These are phyloP conservation scores for Paralagenidium karlingii DNA, from an alignment of 352 stramenopile genomes.

Conservation along the genomic window DNA sequence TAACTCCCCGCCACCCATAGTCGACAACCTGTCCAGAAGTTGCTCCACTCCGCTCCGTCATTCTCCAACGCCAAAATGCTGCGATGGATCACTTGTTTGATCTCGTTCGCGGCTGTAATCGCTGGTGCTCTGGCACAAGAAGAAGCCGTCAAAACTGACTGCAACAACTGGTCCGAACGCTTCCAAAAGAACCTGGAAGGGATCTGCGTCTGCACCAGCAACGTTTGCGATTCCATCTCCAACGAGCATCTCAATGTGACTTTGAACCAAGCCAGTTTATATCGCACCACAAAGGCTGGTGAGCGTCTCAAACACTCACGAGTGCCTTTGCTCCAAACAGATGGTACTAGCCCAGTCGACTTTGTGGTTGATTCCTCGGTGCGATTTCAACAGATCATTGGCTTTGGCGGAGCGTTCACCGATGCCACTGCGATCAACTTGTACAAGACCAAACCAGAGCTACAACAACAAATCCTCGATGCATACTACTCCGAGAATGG, in stretches of 20 bases:
- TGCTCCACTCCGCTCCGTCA: too few species aligned
- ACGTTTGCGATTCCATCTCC: slow-evolving; percentile 17
- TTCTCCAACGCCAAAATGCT: too few species aligned
- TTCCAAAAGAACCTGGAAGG: slow-evolving; percentile 27
- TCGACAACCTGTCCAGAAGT: too few species aligned
- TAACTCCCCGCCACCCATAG: too few species aligned
- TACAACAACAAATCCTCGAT: slow-evolving; percentile 75
- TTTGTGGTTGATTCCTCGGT: slow-evolving; percentile 21
- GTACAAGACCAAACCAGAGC: slow-evolving; percentile 47
- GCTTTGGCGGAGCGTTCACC: slow-evolving; percentile 89
- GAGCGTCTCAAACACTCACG: slow-evolving; percentile 26
- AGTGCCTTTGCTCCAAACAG: slow-evolving; percentile 31
- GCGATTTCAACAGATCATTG: slow-evolving; percentile 68
- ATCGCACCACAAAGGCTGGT: slow-evolving; percentile 27
- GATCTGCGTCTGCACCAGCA: slow-evolving; percentile 40
- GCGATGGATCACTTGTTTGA: too few species aligned
- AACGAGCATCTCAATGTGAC: slow-evolving; percentile 15
- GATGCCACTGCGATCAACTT: slow-evolving; percentile 85
- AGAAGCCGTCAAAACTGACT: too few species aligned
- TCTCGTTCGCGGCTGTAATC: too few species aligned
- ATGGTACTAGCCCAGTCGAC: too few species aligned
- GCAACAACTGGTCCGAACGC: slow-evolving; percentile 18
- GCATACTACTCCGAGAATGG: slow-evolving; percentile 82
- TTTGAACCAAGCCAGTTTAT: slow-evolving; percentile 20
- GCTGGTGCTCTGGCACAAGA: too few species aligned